Evolutionary conservation across 2,329 filamentous ascomycete genomes (phyloP), one percentile per base, ranked within the genome.

Genomic region (Phoma sp.): DNA sequence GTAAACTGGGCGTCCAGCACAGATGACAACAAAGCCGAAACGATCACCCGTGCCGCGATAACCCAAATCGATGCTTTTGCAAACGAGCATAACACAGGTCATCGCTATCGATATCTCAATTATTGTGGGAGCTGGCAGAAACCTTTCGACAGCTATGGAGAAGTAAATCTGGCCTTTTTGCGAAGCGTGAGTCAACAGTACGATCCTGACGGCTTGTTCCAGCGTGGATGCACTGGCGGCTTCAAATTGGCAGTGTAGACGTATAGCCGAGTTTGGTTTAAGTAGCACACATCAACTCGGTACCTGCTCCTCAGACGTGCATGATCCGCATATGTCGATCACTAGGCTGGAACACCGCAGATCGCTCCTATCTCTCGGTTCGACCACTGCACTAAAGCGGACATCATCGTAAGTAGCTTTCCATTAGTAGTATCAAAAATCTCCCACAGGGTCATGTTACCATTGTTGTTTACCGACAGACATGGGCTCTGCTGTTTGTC

Each of bases 91-190:
- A 53, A 45, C 2, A 71, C 58, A 2, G 36, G 29, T 6, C 61
- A 70, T 56, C 58, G 51, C 2, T 69, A 66, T 43, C 54, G 58
- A 9, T 74, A 75, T 33, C 36, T 73, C 24, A 77, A 75, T 40
- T 77, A 78, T 47, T 75, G 74, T 7, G 71, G 61, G 6, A 60
- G 56, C 13, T 76, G 72, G 70, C 76, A 78, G 58, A 69, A 71
- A 29, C 74, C 73, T 1, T 70, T 77, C 39, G 61, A 58, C 2
- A 60, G 69, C 3, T 73, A 76, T 39, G 73, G 74, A 4, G 45
- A 61, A 19, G 64, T 62, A 10, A 72, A 66, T 39, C 43, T 66
- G 43, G 51, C 58, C n/a, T 64, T 67, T 4, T 43, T 77, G 55
- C 57, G 52, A 43, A 43, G 53, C 5, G 68, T 71, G 9, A 73